These are phyloP conservation scores for Sporisorium scitamineum DNA, from an alignment of 1,284 basidiomycete genomes.

Conservation along the genomic window DNA sequence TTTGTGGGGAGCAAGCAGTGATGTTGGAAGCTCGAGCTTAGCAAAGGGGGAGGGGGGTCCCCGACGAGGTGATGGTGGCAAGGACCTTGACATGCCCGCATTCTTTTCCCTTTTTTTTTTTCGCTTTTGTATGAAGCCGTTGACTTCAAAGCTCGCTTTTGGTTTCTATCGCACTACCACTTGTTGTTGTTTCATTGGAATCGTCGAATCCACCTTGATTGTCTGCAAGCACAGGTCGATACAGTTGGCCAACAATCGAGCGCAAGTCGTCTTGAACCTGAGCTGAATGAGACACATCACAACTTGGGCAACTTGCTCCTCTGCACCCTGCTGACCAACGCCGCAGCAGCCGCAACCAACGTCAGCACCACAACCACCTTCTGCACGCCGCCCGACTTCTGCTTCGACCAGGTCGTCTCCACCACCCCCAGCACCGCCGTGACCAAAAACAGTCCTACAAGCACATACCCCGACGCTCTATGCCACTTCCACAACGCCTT, in stretches of 20 bases:
- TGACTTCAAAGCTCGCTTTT: too few relatives aligned
- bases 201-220: too few relatives aligned
- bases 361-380: conserved; percentile 11
- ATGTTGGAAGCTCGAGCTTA: too few relatives aligned
- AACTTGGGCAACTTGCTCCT: conserved; percentile 47
- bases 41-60: too few relatives aligned
- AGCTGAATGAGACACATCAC: too few relatives aligned
- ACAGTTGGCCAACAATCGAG: too few relatives aligned
- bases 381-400: conserved; percentile 16
- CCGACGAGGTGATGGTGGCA: neutral
- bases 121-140: neutral
- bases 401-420: conserved; percentile 50
- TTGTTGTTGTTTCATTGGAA: too few relatives aligned
- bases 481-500: conserved; percentile 57
- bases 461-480: conserved; percentile 50
- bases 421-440: conserved; percentile 41
- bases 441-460: conserved; percentile 46
- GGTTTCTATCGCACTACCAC: too few relatives aligned
- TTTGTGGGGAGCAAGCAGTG: conserved; percentile 30
- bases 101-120: neutral
- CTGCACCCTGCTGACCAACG: conserved; percentile 25
- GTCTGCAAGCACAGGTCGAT: too few relatives aligned
- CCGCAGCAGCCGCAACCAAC: conserved; percentile 7
- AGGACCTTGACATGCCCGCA: too few relatives aligned
- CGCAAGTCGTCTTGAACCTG: too few relatives aligned